These are phyloP conservation scores for Coniferiporia sulphurascens DNA, from an alignment of 1,284 basidiomycete genomes.

Conservation along the genomic window DNA sequence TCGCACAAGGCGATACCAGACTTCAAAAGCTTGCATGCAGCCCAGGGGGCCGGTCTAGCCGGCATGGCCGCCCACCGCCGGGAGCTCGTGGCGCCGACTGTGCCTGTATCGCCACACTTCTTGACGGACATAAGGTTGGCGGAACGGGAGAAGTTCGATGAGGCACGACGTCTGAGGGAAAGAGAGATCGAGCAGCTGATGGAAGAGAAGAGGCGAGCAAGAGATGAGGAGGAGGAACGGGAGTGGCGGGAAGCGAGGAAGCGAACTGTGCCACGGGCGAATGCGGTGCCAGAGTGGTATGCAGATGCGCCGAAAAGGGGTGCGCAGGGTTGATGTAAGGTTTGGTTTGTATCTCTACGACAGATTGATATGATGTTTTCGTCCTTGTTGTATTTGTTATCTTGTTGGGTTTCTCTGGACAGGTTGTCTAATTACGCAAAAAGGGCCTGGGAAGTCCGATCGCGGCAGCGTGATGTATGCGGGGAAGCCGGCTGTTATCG, in stretches of 20 bases:
- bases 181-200: constrained; percentile 39
- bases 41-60: constrained; percentile 38
- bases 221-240: constrained; percentile 43
- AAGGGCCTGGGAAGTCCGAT: background rate
- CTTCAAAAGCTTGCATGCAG: constrained; percentile 49
- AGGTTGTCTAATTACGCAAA: background rate
- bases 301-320: constrained; percentile 48
- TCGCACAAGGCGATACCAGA: constrained; percentile 36
- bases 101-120: constrained; percentile 44
- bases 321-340: background rate
- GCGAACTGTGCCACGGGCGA: constrained; percentile 59
- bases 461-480: background rate
- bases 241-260: constrained; percentile 54
- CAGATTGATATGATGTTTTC: background rate
- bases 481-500: background rate
- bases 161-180: constrained; percentile 49
- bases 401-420: background rate
- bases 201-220: constrained; percentile 38
- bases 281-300: constrained; percentile 73
- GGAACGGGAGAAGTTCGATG: constrained; percentile 62
- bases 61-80: constrained; percentile 30
- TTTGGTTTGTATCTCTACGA: background rate
- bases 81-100: constrained; percentile 41
- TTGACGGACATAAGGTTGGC: constrained; percentile 49
- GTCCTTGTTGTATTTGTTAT: background rate